phyloP scores from a whole-genome alignment of 2,329 filamentous ascomycete genomes.

The Talaromyces sp. region DNA sequence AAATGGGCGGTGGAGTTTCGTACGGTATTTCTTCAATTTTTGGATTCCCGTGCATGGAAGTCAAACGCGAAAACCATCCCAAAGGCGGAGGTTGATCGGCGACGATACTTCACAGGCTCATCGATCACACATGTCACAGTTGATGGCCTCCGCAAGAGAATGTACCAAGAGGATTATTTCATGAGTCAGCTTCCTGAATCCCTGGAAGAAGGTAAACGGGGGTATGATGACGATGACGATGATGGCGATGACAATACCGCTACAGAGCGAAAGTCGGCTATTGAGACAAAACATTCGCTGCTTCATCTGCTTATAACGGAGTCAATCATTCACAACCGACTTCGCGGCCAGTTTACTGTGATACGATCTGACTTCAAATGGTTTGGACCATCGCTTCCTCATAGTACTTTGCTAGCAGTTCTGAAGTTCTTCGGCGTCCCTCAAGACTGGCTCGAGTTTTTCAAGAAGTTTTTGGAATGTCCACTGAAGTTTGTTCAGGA shows the following conservation, averaged over 20 bases:
- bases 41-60: constrained; percentile 40
- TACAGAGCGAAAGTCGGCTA: constrained; percentile 37
- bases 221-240: constrained; percentile 34
- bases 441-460: constrained; percentile 54
- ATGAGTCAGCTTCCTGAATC: constrained; percentile 50
- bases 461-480: constrained; percentile 53
- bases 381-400: constrained; percentile 55
- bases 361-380: constrained; percentile 56
- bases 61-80: constrained; percentile 29
- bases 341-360: constrained; percentile 49
- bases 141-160: constrained; percentile 30
- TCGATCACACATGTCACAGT: constrained; percentile 10
- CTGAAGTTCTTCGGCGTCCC: constrained; percentile 57
- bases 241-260: constrained; percentile 19
- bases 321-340: constrained; percentile 46
- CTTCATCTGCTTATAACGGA: constrained; percentile 55
- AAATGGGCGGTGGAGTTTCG: constrained; percentile 49
- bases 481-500: constrained; percentile 57
- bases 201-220: constrained; percentile 33
- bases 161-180: constrained; percentile 48
- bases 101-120: constrained; percentile 41
- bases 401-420: constrained; percentile 54
- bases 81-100: constrained; percentile 38
- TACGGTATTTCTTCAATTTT: constrained; percentile 33
- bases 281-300: constrained; percentile 52